phyloP scores from a whole-genome alignment of 768 basidiomycete genomes.

The Mycena metata region DNA sequence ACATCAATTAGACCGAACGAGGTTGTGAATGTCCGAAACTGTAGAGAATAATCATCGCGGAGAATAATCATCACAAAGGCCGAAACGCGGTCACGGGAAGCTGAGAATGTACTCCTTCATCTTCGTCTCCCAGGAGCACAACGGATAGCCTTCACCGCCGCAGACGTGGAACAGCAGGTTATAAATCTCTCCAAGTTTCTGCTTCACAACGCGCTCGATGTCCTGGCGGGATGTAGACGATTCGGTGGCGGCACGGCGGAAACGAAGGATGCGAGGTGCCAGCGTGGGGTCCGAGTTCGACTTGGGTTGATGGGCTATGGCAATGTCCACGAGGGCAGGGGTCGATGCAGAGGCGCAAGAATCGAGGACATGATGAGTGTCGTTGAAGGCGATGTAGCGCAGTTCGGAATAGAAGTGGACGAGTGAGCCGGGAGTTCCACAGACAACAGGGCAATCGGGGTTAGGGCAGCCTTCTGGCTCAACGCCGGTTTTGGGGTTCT shows the following conservation, averaged over 20 bases:
- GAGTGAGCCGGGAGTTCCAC: constrained; percentile 86
- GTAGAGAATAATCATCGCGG: no score
- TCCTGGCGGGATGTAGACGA: constrained; percentile 30
- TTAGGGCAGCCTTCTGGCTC: constrained; percentile 83
- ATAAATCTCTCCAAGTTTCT: constrained; percentile 51
- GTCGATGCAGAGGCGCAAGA: constrained; percentile 56
- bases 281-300: neutral
- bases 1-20: neutral
- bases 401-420: constrained; percentile 74
- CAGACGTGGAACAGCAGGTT: constrained; percentile 56
- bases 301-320: neutral
- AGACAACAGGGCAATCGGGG: constrained; percentile 82
- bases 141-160: constrained; percentile 58
- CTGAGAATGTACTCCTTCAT: constrained; percentile 75
- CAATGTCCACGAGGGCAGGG: constrained; percentile 10
- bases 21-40: no score
- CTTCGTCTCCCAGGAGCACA: constrained; percentile 70
- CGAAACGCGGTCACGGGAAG: constrained; percentile 63
- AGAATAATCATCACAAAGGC: no score
- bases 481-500: constrained; percentile 56
- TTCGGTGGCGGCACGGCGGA: constrained; percentile 20
- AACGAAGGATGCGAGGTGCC: constrained; percentile 22
- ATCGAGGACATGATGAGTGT: constrained; percentile 47
- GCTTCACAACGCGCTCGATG: constrained; percentile 29
- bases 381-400: constrained; percentile 61